phyloP scores from a whole-genome alignment of 331 rosid genomes.

The Ulmus americana region DNA sequence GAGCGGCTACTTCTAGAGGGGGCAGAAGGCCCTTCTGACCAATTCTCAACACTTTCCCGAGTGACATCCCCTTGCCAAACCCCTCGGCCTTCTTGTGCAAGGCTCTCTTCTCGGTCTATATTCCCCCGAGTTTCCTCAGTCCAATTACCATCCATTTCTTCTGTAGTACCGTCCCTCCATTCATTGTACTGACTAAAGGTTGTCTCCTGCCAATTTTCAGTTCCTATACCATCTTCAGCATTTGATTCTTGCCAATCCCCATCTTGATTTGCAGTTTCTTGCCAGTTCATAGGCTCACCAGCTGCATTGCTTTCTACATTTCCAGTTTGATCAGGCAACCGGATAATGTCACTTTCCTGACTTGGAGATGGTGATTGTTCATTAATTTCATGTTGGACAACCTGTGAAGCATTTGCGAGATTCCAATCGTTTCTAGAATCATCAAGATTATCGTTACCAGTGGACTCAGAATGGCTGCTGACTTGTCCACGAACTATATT shows the following conservation, averaged over 20 bases:
- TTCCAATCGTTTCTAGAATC: conserved; percentile 57
- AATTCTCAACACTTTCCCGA: conserved; percentile 66
- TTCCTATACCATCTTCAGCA: conserved; percentile 45
- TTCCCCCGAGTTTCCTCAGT: conserved; percentile 49
- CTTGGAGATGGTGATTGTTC: conserved; percentile 50
- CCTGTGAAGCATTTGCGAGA: conserved; percentile 46
- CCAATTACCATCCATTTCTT: conserved; percentile 47
- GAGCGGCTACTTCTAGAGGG: conserved; percentile 73
- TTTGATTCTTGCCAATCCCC: conserved; percentile 61
- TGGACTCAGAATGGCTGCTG: conserved; percentile 54
- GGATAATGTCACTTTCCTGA: conserved; percentile 44
- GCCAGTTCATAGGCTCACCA: conserved; percentile 53
- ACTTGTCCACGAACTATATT: conserved; percentile 86
- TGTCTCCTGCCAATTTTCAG: conserved; percentile 57
- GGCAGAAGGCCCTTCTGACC: conserved; percentile 80
- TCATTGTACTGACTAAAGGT: conserved; percentile 51
- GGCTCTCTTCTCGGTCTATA: conserved; percentile 55
- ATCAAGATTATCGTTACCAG: conserved; percentile 41
- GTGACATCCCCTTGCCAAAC: conserved; percentile 61
- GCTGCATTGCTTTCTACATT: conserved; percentile 42
- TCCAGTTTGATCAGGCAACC: conserved; percentile 48
- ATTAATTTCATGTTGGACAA: conserved; percentile 46
- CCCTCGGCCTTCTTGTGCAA: conserved; percentile 50
- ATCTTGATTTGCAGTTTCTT: conserved; percentile 55
- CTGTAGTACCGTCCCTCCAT: conserved; percentile 53